Conservation (phyloP, 2,329 filamentous ascomycete genomes). For the Neofusicoccum sp. region DNA sequence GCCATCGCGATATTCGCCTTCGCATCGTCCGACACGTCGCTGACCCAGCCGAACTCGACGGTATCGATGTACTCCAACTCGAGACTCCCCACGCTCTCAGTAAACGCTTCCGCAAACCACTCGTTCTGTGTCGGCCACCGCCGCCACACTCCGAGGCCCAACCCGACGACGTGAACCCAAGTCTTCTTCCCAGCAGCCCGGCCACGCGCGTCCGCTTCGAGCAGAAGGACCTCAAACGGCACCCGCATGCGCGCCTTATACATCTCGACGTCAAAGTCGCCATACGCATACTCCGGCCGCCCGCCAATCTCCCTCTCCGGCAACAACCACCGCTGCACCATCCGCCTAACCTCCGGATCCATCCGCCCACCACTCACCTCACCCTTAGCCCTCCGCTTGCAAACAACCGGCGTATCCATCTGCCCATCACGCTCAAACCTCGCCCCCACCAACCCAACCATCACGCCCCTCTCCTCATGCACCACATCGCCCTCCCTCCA, state of each 20-base stretch:
- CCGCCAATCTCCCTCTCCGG: conserved; percentile 16
- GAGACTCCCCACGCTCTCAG: conserved; percentile 23
- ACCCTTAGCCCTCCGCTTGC: background rate
- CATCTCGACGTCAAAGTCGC: background rate
- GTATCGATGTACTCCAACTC: conserved; percentile 22
- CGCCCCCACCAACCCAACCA: conserved; percentile 32
- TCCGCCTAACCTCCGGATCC: conserved; percentile 18
- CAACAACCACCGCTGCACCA: conserved; percentile 1
- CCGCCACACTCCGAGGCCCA: conserved; percentile 36
- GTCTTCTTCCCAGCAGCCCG: conserved; percentile 23
- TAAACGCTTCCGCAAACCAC: conserved; percentile 28
- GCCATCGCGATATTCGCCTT: conserved; percentile 8
- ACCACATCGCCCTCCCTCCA: conserved; percentile 3
- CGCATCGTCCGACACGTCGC: conserved; percentile 14
- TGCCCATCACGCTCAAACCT: conserved; percentile 30
- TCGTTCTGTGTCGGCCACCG: conserved; percentile 22
- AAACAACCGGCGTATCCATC: conserved; percentile 26
- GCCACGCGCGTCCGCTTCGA: conserved; percentile 28
- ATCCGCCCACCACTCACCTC: conserved; percentile 21
- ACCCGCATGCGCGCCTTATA: conserved; percentile 30
- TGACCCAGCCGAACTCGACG: conserved; percentile 32
- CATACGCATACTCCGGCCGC: background rate
- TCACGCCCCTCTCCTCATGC: conserved; percentile 29
- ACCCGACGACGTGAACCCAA: conserved; percentile 22
- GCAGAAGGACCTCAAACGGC: conserved; percentile 30